Evolutionary conservation across 495 filamentous ascomycete species (phyloP), one percentile per base, ranked within the genome.

Genomic region (Lindgomyces ingoldianus): DNA sequence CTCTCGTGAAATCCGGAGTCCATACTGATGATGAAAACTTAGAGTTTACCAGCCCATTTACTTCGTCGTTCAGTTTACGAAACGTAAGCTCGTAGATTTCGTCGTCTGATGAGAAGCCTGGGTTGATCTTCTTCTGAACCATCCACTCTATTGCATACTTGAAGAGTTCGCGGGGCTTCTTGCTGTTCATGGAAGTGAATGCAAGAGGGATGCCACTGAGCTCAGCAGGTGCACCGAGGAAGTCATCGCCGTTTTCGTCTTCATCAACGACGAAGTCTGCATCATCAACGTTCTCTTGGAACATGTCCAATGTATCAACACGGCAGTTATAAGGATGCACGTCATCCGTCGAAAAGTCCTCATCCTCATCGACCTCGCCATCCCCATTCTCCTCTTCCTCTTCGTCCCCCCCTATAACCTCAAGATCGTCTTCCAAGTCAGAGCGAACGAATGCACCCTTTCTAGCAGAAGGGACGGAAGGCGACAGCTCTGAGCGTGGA

Each of bases 91-190:
- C 60, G 67, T 92, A 96, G 10, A 91, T 75, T 2, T 79, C 75
- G 57, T 90, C 85, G 1, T 82, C 76, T 19, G 84, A 80, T 2
- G 81, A 76, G 67, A 93, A 95, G 0, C 81, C 85, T 1, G 90
- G 90, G 65, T 93, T 88, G 42, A 96, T 77, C 62, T 87, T 85
- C 69, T 84, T 87, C 57, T 86, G 84, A 1, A 96, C 85, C 74
- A 93, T 86, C 90, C 90, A 96, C 73, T 91, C 89, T 0, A 96
- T 79, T 0, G 84, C 89, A 67, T 87, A 83, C 41, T 84, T 85
- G 76, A 96, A 96, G 60, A 92, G 86, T 29, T 91, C 87, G 55
- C 87, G 87, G 0, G 87, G 73, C 44, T 90, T 86, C 63, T 86
- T 87, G 65, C 87, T 84, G 0, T 83, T 79, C 50, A 88, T 81